Conservation (phyloP, 225 moss, liverwort and hornwort species). For the Climacium dendroides region DNA sequence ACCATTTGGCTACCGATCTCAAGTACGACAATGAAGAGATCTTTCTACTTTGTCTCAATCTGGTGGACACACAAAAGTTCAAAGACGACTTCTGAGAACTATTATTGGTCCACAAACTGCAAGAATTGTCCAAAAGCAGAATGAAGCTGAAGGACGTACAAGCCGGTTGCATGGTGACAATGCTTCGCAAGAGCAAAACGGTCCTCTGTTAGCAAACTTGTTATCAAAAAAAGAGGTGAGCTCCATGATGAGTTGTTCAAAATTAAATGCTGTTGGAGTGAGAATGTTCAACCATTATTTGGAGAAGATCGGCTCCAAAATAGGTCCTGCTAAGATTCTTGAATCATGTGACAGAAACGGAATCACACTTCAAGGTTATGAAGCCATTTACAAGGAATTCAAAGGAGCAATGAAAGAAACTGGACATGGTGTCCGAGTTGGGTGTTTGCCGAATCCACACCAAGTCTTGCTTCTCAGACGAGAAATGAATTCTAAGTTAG, state of each 20-base stretch:
- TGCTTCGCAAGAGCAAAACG: background rate
- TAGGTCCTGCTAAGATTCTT: no score
- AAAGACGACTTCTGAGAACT: background rate
- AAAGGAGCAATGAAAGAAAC: no score
- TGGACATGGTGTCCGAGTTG: no score
- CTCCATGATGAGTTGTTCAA: background rate
- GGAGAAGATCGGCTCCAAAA: no score
- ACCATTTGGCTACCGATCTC: background rate
- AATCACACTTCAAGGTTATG: no score
- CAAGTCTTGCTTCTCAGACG: no score
- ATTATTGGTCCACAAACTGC: background rate
- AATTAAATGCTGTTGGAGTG: background rate
- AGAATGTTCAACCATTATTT: no score
- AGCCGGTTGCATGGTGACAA: accelerated
- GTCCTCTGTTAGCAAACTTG: background rate
- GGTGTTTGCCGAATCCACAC: no score
- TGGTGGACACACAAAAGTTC: background rate
- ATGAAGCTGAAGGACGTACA: background rate
- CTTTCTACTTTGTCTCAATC: accelerated
- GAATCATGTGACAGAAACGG: no score
- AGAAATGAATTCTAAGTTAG: no score
- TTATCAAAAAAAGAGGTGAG: background rate
- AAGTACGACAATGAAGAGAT: background rate
- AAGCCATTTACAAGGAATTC: no score
- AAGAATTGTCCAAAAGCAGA: background rate